phyloP scores from a whole-genome alignment of 768 basidiomycete genomes.

The Auriculariales sp. region DNA sequence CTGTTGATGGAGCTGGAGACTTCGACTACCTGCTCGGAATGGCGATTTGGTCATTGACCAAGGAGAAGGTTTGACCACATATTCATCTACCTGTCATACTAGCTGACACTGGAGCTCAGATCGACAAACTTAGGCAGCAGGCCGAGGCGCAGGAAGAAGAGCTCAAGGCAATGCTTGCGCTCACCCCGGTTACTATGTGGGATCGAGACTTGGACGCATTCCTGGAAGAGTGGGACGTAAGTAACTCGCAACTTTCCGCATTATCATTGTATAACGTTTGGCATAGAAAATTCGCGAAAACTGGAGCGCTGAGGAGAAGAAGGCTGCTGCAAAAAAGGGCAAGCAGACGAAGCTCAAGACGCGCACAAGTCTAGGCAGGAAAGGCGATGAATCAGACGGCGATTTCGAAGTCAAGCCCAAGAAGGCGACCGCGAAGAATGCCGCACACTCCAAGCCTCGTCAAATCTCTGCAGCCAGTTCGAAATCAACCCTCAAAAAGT shows the following conservation, averaged over 20 bases:
- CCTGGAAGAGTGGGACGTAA: constrained; percentile 70
- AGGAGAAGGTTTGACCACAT: constrained; percentile 53
- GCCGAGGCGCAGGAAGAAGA: constrained; percentile 73
- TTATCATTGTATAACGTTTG: background rate
- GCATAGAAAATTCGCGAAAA: constrained; percentile 25
- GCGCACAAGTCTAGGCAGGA: constrained; percentile 33
- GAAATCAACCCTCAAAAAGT: constrained; percentile 1
- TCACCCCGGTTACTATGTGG: constrained; percentile 77
- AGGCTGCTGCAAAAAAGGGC: constrained; percentile 39
- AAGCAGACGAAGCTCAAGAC: constrained; percentile 42
- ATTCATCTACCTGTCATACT: background rate
- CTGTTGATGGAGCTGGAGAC: constrained; percentile 32
- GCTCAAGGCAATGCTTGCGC: constrained; percentile 59
- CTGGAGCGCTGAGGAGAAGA: constrained; percentile 30
- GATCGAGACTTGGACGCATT: constrained; percentile 77
- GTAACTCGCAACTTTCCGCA: constrained; percentile 14
- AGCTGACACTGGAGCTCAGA: constrained; percentile 29
- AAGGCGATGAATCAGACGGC: constrained; percentile 20
- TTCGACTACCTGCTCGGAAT: constrained; percentile 91
- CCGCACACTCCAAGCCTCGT: constrained; percentile 12
- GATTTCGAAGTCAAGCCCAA: constrained; percentile 44
- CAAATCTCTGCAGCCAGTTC: background rate
- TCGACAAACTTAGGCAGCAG: constrained; percentile 70
- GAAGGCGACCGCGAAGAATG: constrained; percentile 31
- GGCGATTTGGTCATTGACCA: constrained; percentile 90